Evolutionary conservation across 257 asterid genomes (phyloP).

Genomic region (Leonotis leonurus): DNA sequence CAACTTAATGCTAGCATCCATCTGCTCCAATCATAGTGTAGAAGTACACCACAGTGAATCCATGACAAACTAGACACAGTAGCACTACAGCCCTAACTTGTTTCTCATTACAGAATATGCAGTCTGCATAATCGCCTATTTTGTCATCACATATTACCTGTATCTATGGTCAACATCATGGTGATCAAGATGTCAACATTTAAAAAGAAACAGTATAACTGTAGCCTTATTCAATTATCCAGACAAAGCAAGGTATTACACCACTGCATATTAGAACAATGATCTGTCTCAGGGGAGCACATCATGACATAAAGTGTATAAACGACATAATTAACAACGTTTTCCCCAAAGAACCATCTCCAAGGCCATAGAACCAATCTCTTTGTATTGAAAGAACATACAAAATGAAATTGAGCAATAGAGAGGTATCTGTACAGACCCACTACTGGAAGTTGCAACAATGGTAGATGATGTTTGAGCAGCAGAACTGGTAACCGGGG

Average conservation of each 20-base stretch:
- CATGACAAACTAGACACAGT: background rate
- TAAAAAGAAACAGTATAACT: background rate
- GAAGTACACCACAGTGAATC: background rate
- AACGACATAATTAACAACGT: background rate
- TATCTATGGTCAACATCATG: background rate
- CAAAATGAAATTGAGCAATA: background rate
- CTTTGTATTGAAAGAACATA: background rate
- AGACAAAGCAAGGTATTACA: background rate
- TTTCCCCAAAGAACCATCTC: conserved; percentile 2
- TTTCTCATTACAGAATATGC: background rate
- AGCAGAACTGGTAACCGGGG: conserved; percentile 46
- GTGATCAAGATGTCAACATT: background rate
- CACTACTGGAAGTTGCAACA: conserved; percentile 56
- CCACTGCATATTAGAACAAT: no score
- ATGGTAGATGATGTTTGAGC: conserved; percentile 55
- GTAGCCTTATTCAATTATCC: background rate
- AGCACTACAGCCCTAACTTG: background rate
- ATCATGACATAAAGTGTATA: background rate
- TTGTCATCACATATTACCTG: background rate
- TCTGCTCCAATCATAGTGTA: background rate
- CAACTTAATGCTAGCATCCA: background rate
- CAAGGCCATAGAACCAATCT: background rate
- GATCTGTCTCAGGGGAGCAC: no score
- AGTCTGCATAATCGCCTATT: background rate
- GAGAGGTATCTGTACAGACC: conserved; percentile 51